These are phyloP conservation scores for Delphinella strobiligena DNA, from an alignment of 2,329 filamentous ascomycete species.

Conservation along the genomic window DNA sequence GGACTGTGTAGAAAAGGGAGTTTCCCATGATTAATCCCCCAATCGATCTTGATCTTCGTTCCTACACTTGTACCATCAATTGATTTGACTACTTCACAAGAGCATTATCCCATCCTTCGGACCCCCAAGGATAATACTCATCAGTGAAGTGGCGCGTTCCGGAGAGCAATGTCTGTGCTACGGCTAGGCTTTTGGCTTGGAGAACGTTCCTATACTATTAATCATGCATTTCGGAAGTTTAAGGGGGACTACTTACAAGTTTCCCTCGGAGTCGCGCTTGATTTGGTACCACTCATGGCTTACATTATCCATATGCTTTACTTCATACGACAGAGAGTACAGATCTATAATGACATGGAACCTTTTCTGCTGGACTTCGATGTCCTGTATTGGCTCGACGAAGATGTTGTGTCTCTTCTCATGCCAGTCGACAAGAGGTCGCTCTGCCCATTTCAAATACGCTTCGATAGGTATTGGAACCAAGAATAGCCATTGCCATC, in stretches of 20 bases:
- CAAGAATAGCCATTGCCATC: not conserved
- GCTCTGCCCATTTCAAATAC: not conserved
- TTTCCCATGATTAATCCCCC: too few relatives aligned
- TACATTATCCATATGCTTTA: not conserved
- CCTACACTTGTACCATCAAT: too few relatives aligned
- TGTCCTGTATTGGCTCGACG: not conserved
- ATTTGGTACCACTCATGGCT: not conserved
- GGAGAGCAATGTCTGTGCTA: not conserved
- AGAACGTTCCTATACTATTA: not conserved
- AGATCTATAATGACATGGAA: conserved; percentile 2
- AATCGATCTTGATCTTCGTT: too few relatives aligned
- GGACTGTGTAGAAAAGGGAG: too few relatives aligned
- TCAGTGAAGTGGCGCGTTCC: not conserved
- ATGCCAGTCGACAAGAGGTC: not conserved
- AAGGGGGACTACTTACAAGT: not conserved
- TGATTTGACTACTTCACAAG: not conserved
- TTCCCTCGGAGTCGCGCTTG: not conserved
- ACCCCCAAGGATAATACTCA: conserved; percentile 1
- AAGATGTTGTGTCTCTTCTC: not conserved
- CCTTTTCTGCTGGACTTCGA: not conserved
- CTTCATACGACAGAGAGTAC: not conserved
- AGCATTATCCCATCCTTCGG: conserved; percentile 1
- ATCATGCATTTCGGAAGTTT: not conserved
- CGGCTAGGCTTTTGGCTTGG: not conserved
- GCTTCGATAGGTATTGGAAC: not conserved